Evolutionary conservation across 345 rosid species (phyloP).

Genomic region (Ceriops tagal): DNA sequence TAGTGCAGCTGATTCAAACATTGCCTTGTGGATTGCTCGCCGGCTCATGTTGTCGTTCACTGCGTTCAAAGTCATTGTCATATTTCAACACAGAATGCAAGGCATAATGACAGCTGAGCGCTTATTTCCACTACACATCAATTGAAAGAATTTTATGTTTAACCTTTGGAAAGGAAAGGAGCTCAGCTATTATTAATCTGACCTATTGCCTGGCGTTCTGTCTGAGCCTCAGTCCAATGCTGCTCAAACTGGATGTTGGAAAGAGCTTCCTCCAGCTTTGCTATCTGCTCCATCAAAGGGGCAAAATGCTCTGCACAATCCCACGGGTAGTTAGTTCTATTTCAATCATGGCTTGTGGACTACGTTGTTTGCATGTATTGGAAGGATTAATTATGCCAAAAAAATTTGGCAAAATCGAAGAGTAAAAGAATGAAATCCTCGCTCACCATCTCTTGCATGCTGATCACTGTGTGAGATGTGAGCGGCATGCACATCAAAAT

Average conservation of each 20-base stretch:
- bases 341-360: background rate
- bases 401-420: too few species aligned
- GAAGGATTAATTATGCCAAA: background rate
- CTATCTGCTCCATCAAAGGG: constrained; percentile 17
- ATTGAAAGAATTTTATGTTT: too few species aligned
- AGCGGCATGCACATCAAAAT: constrained; percentile 18
- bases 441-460: constrained; percentile 25
- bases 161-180: background rate
- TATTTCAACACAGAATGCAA: background rate
- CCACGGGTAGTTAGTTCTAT: background rate
- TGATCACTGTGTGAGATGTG: constrained; percentile 14
- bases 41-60: constrained; percentile 16
- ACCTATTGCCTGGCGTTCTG: constrained; percentile 17
- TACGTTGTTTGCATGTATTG: too few species aligned
- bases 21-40: constrained; percentile 19
- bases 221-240: constrained; percentile 20
- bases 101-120: too few species aligned
- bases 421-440: background rate
- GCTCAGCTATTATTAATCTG: background rate
- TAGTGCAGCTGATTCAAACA: constrained; percentile 20
- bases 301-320: constrained; percentile 15
- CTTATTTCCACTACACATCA: too few species aligned
- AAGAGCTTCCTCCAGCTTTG: constrained; percentile 20
- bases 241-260: constrained; percentile 18
- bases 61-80: constrained; percentile 1